phyloP scores from a whole-genome alignment of 139 green algal species.

The Chlamydomonas applanata region DNA sequence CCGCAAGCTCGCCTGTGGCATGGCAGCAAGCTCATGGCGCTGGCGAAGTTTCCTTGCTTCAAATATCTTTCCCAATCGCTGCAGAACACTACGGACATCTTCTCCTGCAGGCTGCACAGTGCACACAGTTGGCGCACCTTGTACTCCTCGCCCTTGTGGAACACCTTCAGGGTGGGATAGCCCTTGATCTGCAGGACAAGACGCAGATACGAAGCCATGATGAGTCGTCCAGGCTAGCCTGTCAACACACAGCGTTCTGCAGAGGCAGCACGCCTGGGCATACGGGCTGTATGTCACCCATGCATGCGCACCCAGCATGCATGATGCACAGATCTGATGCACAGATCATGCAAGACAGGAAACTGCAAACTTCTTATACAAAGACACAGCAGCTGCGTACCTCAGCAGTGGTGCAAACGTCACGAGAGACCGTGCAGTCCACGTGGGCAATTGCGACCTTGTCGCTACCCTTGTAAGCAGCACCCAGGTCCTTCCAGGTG shows the following conservation, averaged over 20 bases:
- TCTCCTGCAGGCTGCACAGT: background rate
- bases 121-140: slow-evolving; percentile 21
- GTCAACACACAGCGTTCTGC: background rate
- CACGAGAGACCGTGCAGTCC: slow-evolving; percentile 61
- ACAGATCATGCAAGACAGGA: background rate
- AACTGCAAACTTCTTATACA: background rate
- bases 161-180: slow-evolving; percentile 75
- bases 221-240: background rate
- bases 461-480: slow-evolving; percentile 28
- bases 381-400: slow-evolving; percentile 22
- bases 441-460: slow-evolving; percentile 56
- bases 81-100: background rate
- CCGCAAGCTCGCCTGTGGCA: no score
- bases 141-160: slow-evolving; percentile 60
- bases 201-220: background rate
- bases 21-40: no score
- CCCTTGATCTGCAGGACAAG: slow-evolving; percentile 53
- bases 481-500: slow-evolving; percentile 57
- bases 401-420: slow-evolving; percentile 54
- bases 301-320: slow-evolving; percentile 2
- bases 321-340: slow-evolving; percentile 1
- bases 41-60: no score
- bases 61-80: background rate
- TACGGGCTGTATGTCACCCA: background rate
- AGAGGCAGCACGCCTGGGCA: background rate